Evolutionary conservation across 2,329 filamentous ascomycete genomes (phyloP).

Genomic region (Paradendryphiella salina): DNA sequence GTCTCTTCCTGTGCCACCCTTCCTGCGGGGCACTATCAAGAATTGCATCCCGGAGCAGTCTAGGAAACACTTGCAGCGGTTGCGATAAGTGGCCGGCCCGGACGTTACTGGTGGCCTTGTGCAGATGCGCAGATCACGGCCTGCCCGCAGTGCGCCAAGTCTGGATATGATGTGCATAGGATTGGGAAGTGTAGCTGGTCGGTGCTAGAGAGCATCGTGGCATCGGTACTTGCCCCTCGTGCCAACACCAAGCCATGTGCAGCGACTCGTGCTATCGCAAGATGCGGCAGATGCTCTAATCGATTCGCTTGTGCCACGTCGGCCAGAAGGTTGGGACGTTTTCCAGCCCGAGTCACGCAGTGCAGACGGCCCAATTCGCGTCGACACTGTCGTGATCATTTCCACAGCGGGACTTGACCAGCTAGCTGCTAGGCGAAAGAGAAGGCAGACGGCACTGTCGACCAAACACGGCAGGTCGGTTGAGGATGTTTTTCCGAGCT

Average conservation of each 20-base stretch:
- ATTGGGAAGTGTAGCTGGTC: slow-evolving; percentile 23
- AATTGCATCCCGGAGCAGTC: slow-evolving; percentile 33
- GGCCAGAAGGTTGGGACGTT: slow-evolving; percentile 26
- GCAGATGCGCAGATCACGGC: slow-evolving; percentile 40
- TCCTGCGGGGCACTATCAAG: slow-evolving; percentile 33
- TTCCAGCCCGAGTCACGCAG: slow-evolving; percentile 21
- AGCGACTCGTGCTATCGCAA: slow-evolving; percentile 29
- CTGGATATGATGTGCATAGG: slow-evolving; percentile 19
- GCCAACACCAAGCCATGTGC: slow-evolving; percentile 25
- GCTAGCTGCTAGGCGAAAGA: slow-evolving; percentile 29
- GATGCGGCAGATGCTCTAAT: slow-evolving; percentile 23
- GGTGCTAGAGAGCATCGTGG: slow-evolving; percentile 27
- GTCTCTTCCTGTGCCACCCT: slow-evolving; percentile 30
- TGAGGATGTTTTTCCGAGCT: slow-evolving; percentile 32
- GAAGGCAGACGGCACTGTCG: slow-evolving; percentile 26
- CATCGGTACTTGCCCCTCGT: slow-evolving; percentile 24
- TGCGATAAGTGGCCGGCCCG: slow-evolving; percentile 48
- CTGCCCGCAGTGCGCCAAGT: slow-evolving; percentile 38
- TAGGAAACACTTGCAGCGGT: slow-evolving; percentile 46
- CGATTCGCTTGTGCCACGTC: slow-evolving; percentile 30
- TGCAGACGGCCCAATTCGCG: slow-evolving; percentile 30
- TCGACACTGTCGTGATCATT: slow-evolving; percentile 37
- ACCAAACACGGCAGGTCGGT: slow-evolving; percentile 42
- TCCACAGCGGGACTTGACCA: slow-evolving; percentile 36
- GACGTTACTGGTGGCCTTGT: slow-evolving; percentile 42